Conservation (phyloP, 2,329 filamentous ascomycete genomes). For the Calycina herbarum region DNA sequence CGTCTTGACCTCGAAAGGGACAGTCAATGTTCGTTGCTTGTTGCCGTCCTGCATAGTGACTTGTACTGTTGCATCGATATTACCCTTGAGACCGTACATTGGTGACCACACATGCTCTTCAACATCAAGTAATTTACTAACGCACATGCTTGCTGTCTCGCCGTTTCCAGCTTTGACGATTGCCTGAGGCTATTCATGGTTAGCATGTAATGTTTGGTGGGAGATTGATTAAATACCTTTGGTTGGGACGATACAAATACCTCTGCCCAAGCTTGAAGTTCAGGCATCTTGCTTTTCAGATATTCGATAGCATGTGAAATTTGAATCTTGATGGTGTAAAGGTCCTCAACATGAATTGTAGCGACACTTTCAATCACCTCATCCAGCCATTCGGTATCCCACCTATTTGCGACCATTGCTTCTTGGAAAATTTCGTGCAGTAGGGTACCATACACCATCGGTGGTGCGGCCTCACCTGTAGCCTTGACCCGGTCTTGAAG, state of each 20-base stretch:
- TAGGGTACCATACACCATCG: slow-evolving; percentile 89
- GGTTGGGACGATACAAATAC: slow-evolving; percentile 74
- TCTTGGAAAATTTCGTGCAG: slow-evolving; percentile 95
- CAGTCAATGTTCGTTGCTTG: slow-evolving; percentile 69
- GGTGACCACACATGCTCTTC: slow-evolving; percentile 99
- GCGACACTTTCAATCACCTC: slow-evolving; percentile 67
- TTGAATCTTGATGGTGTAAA: slow-evolving; percentile 83
- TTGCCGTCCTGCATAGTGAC: slow-evolving; percentile 73
- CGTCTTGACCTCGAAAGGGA: slow-evolving; percentile 95
- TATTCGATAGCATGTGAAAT: slow-evolving; percentile 73
- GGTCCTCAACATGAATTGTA: slow-evolving; percentile 79
- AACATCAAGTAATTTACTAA: slow-evolving; percentile 92
- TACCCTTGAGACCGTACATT: slow-evolving; percentile 95
- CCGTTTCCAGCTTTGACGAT: slow-evolving; percentile 78
- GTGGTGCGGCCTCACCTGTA: slow-evolving; percentile 74
- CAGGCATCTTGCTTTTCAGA: slow-evolving; percentile 77
- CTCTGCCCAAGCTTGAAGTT: slow-evolving; percentile 80
- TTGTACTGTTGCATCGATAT: slow-evolving; percentile 95
- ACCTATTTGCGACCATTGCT: slow-evolving; percentile 78
- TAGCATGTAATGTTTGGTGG: slow-evolving; percentile 12
- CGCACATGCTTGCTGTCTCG: slow-evolving; percentile 74
- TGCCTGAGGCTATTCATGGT: slow-evolving; percentile 57
- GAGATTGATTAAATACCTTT: slow-evolving; percentile 49
- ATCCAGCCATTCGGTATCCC: slow-evolving; percentile 69
- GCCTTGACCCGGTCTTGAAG: slow-evolving; percentile 94